Evolutionary conservation across 768 basidiomycete species (phyloP), one percentile per base, ranked within the genome.

Genomic region (Mycena floridula): DNA sequence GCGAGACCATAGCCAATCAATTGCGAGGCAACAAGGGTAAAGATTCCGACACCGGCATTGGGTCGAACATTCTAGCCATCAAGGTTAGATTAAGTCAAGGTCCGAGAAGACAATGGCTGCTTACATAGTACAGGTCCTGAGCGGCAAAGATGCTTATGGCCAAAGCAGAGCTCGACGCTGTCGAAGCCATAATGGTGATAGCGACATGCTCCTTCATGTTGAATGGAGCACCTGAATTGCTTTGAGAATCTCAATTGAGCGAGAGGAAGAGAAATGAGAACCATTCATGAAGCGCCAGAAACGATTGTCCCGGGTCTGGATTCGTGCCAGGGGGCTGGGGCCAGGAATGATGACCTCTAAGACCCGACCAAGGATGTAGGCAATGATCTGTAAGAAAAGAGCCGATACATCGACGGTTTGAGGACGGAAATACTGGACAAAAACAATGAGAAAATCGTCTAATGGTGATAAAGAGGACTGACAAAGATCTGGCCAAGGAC

Each of bases 111-210:
- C n/a, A n/a, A n/a, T n/a, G n/a, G n/a, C n/a, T n/a, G n/a, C n/a
- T n/a, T n/a, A n/a, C n/a, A 49, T 79, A 79, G 56, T 74, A 78
- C 15, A 79, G 57, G 48, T 78, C 74, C 18, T 78, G 63, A 1
- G 75, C 67, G 2, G 76, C 76, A 44, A 77, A 74, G 44, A 77
- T 69, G 39, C 71, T 72, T 54, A 77, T 76, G 2, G 75, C 74
- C 15, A 71, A 57, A 1, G 77, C 75, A 1, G 73, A 68, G 0
- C 61, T 56, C 0, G 76, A 74, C 0, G 77, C 76, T 2, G 77
- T 78, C 11, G 72, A 73, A 0, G 74, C 53, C 73, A 79, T 76
- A 32, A 77, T 76, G 23, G 74, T 72, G 35, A 78, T 74, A 4
- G 70, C 69, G 0, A 76, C 73, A 47, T 78, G 77, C 49, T 79